Base-by-base conservation (phyloP, 257 asterid genomes). In the Capsicum baccatum region DNA sequence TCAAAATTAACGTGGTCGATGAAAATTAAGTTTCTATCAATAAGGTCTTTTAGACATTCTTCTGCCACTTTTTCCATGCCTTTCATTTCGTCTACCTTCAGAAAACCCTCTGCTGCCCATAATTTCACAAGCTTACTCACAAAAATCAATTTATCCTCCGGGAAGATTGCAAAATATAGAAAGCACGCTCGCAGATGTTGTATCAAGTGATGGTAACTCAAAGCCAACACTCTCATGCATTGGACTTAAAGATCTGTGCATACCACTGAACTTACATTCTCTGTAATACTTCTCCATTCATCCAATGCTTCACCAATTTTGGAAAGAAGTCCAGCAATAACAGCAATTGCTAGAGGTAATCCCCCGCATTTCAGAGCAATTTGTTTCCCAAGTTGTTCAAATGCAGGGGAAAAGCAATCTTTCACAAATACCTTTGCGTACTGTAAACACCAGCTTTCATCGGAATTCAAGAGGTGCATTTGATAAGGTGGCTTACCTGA, bases 161-260 rank as follows among this genome's bases (percentile, higher is more conserved):
- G 33, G n/a, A 84, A 76, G 6, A 44, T 55, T 17, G 19, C 3
- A 2, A 68, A 68, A 68, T 68, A 68, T 6, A 68, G 14, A 68
- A 8, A 68, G 14, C 78, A 39, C 47, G 70, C 26, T 39, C 33
- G 35, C 9, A 85, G 62, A 10, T 70, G 57, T 26, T 44, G 6
- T 6, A 83, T 85, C 67, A 85, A 68, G 82, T 70, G 68, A 59
- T 80, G 64, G 76, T 69, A 85, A 66, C 87, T 68, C 21, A 39
- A 68, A 37, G 33, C 54, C 48, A 68, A 3, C 52, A 68, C 78
- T 39, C 4, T 68, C 26, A 68, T 68, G 78, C 78, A 15, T 39
- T 39, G 33, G 0, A 68, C 52, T 3, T 15, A 26, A 68, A 68
- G 8, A 68, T 68, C 78, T 0, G 13, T 39, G 26, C 78, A 15